phyloP scores from a whole-genome alignment of 352 stramenopile genomes.

The Globisporangium spiculum region DNA sequence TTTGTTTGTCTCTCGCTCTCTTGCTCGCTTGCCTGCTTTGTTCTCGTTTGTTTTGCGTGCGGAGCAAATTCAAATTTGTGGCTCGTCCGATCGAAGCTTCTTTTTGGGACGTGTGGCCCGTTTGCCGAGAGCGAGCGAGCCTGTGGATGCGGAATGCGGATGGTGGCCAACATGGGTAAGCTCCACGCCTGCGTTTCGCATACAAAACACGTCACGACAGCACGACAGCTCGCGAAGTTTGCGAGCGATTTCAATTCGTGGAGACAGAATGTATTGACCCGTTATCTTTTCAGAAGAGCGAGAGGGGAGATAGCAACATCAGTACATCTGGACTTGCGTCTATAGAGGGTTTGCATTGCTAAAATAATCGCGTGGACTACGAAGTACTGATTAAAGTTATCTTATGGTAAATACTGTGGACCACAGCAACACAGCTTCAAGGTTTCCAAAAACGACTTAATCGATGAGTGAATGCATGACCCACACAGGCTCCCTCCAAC shows the following conservation, averaged over 20 bases:
- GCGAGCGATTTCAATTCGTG: background rate
- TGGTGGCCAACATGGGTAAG: conserved; percentile 4
- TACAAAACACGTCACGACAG: conserved; percentile 9
- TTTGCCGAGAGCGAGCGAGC: background rate
- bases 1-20: background rate
- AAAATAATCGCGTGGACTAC: too few relatives aligned
- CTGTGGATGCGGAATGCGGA: too few relatives aligned
- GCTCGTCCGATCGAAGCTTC: conserved; percentile 18
- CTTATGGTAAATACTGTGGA: background rate
- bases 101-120: conserved; percentile 7
- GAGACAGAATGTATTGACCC: background rate
- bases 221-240: background rate
- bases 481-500: too few relatives aligned
- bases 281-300: background rate
- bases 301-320: background rate
- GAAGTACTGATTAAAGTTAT: background rate
- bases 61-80: conserved; percentile 13
- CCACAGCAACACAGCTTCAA: background rate
- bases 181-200: conserved; percentile 10
- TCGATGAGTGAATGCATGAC: background rate
- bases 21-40: background rate
- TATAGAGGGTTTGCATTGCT: too few relatives aligned
- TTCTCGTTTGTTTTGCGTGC: background rate
- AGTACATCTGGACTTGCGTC: background rate
- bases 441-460: conserved; percentile 13